phyloP scores from a whole-genome alignment of 2,329 filamentous ascomycete species.

The Botryotinia globosa region DNA sequence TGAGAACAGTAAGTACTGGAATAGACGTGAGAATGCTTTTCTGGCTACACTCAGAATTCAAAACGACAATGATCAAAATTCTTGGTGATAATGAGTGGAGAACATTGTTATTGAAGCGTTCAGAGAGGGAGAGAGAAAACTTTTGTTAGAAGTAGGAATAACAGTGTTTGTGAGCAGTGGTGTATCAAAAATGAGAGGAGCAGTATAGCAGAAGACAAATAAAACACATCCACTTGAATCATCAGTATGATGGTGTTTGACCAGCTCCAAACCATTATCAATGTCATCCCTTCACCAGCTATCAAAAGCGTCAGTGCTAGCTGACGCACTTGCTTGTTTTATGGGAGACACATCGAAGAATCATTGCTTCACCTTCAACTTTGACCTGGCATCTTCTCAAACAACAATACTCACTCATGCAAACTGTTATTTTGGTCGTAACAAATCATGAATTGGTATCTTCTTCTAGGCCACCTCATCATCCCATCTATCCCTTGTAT shows the following conservation, averaged over 20 bases:
- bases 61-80: background rate
- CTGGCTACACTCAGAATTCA: background rate
- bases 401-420: slow-evolving; percentile 22
- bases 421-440: slow-evolving; percentile 23
- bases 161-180: background rate
- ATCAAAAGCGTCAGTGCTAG: background rate
- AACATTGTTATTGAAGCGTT: background rate
- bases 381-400: background rate
- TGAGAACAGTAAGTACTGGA: background rate
- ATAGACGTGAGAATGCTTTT: background rate
- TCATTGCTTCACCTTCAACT: background rate
- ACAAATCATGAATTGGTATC: slow-evolving; percentile 14
- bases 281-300: background rate
- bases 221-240: background rate
- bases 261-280: background rate
- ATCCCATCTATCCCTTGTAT: background rate
- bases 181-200: background rate
- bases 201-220: background rate
- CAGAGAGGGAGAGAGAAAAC: background rate
- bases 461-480: background rate
- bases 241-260: background rate
- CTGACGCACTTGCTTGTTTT: background rate
- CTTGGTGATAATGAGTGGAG: background rate
- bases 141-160: background rate
- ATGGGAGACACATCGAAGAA: background rate